phyloP scores from a whole-genome alignment of 495 filamentous ascomycete genomes.

The Talaromyces borbonicus region DNA sequence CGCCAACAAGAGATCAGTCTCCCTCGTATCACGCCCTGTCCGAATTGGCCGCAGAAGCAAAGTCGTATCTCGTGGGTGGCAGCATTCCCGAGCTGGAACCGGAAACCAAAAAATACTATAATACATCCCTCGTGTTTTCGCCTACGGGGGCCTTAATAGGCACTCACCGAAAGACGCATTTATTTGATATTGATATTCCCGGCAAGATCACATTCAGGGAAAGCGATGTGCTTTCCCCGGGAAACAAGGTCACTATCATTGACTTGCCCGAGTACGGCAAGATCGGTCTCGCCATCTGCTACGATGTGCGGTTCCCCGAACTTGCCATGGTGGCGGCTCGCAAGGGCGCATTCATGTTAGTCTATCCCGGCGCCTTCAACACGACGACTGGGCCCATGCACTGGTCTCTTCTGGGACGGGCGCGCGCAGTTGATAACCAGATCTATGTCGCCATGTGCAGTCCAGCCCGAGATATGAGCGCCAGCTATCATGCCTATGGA shows the following conservation, averaged over 20 bases:
- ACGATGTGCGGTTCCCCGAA: conserved; percentile 95
- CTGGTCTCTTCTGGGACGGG: conserved; percentile 76
- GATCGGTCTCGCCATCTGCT: conserved; percentile 86
- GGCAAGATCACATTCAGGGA: conserved; percentile 88
- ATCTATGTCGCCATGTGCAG: conserved; percentile 87
- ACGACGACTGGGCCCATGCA: conserved; percentile 84
- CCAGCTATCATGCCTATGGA: conserved; percentile 81
- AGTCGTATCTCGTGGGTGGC: conserved; percentile 75
- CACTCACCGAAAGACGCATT: conserved; percentile 85
- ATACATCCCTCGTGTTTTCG: conserved; percentile 77
- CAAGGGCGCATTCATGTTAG: conserved; percentile 66
- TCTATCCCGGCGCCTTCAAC: conserved; percentile 97
- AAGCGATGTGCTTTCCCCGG: conserved; percentile 76
- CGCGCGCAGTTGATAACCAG: conserved; percentile 89
- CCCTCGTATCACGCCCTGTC: conserved; percentile 82
- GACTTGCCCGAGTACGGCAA: conserved; percentile 79
- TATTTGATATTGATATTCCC: conserved; percentile 99
- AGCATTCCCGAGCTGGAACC: conserved; percentile 77
- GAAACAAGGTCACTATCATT: conserved; percentile 69
- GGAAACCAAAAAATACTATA: conserved; percentile 69
- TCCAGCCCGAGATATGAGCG: conserved; percentile 70
- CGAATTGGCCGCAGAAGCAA: conserved; percentile 62
- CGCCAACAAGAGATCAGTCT: conserved; percentile 56
- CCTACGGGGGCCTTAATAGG: conserved; percentile 69
- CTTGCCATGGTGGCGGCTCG: conserved; percentile 84